Evolutionary conservation across 1,284 basidiomycete species (phyloP), one percentile per base, ranked within the genome.

Genomic region (Naganishia sp.): DNA sequence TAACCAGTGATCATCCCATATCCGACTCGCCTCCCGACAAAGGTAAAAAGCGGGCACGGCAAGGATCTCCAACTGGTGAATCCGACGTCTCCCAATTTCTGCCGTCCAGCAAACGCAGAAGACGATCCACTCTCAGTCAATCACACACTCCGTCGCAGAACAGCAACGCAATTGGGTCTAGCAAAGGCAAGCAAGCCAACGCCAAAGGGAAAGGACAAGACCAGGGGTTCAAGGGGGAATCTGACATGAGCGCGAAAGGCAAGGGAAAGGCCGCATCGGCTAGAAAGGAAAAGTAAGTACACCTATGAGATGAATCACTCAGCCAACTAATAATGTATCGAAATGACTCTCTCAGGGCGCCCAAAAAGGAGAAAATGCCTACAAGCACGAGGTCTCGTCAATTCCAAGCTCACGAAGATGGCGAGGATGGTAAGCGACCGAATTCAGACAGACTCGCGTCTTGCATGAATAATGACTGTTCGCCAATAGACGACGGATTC

Each of bases 1-100:
- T 39, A 6, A 58, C 15, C 32, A 61, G 58, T 25, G 47, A 49
- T 50, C 47, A 42, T 23, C 49, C 47, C 32, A 23, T 23, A 28
- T 47, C 39, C 23, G 35, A 49, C 2, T 31, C 35, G 15, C 3
- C 6, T 41, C 23, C 51, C 15, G 62, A 68, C 39, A 71, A 69
- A 58, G 70, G 67, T 28, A 71, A 71, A 57, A 65, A 62, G 23
- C 46, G 68, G 53, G 67, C 63, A 41, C 62, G 56, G 4, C 21
- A 58, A 3, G 46, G 54, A 11, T 32, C 51, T 15, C 55, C 66
- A n/a, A 55, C 64, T 2, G 35, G 49, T 23, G 35, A 54, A 41
- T 52, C 52, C 10, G 63, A 60, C 50, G 57, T 54, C 21, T 46
- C 17, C 3, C 64, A n/a, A 52, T 57, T 23, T 23, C 21, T 56